These are phyloP conservation scores for Fusarium setosum DNA, from an alignment of 2,329 filamentous ascomycete species.

Conservation along the genomic window DNA sequence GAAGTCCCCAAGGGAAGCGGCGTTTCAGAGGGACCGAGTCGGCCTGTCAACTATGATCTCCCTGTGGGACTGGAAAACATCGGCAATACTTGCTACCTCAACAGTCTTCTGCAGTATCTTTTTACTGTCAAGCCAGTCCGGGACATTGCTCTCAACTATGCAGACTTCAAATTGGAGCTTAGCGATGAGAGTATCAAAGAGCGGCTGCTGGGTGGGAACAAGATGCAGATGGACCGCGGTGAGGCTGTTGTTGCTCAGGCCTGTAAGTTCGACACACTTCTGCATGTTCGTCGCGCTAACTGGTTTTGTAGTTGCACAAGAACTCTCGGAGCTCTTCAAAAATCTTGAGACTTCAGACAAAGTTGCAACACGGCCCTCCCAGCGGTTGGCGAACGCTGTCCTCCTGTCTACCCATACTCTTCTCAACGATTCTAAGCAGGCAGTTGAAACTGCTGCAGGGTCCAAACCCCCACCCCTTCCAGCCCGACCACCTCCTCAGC, in stretches of 20 bases:
- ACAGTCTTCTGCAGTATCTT: conserved; percentile 95
- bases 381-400: conserved; percentile 83
- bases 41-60: conserved; percentile 59
- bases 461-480: conserved; percentile 61
- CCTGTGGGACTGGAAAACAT: conserved; percentile 93
- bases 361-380: conserved; percentile 75
- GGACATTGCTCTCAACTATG: conserved; percentile 81
- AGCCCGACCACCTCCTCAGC: conserved; percentile 56
- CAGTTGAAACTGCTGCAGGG: conserved; percentile 36
- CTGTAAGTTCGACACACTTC: conserved; percentile 68
- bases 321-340: conserved; percentile 77
- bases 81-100: conserved; percentile 97
- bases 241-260: conserved; percentile 75
- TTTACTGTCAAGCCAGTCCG: conserved; percentile 88
- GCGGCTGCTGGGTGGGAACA: conserved; percentile 80
- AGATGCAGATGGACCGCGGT: conserved; percentile 60
- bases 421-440: conserved; percentile 46
- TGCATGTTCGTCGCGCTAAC: conserved; percentile 39
- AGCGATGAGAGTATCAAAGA: conserved; percentile 70
- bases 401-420: conserved; percentile 66
- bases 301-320: conserved; percentile 71
- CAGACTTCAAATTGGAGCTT: conserved; percentile 75
- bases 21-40: not conserved
- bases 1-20: conserved; percentile 18
- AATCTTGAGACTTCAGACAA: conserved; percentile 74